Evolutionary conservation across 257 asterid genomes (phyloP).

Genomic region (Coffea eugenioides): DNA sequence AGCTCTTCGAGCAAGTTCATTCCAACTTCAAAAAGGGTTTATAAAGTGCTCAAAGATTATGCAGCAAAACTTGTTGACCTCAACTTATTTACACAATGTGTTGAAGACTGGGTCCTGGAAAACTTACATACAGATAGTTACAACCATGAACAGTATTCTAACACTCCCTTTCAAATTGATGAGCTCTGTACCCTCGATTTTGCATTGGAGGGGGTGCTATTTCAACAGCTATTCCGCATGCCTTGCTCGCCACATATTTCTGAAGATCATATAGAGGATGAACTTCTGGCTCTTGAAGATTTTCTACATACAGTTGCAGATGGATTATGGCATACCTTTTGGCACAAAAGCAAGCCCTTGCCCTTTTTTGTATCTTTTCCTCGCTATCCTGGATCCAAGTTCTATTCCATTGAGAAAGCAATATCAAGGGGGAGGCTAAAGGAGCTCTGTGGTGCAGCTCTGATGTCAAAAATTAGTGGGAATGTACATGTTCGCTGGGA

Average conservation of each 20-base stretch:
- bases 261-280: slow-evolving; percentile 55
- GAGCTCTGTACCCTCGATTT: slow-evolving; percentile 64
- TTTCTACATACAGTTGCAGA: slow-evolving; percentile 67
- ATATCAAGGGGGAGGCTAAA: slow-evolving; percentile 56
- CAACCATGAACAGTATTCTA: slow-evolving; percentile 30
- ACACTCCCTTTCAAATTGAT: slow-evolving; percentile 58
- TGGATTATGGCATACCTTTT: slow-evolving; percentile 76
- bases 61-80: slow-evolving; percentile 53
- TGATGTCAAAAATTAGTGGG: slow-evolving; percentile 48
- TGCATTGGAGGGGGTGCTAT: slow-evolving; percentile 68
- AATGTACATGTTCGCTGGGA: slow-evolving; percentile 54
- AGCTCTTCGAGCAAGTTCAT: slow-evolving; percentile 50
- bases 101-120: slow-evolving; percentile 66
- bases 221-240: slow-evolving; percentile 91
- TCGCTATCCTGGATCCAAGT: slow-evolving; percentile 64
- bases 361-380: slow-evolving; percentile 68
- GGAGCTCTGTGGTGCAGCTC: slow-evolving; percentile 62
- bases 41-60: slow-evolving; percentile 63
- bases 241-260: slow-evolving; percentile 58
- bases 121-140: slow-evolving; percentile 30
- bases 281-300: slow-evolving; percentile 73
- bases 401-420: slow-evolving; percentile 72
- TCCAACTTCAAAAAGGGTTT: slow-evolving; percentile 60
- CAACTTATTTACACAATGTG: slow-evolving; percentile 38
- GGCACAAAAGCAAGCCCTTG: slow-evolving; percentile 66